Evolutionary conservation across 192 early-diverging fungal species (phyloP), one percentile per base, ranked within the genome.

Genomic region (Spizellomyces punctatus): DNA sequence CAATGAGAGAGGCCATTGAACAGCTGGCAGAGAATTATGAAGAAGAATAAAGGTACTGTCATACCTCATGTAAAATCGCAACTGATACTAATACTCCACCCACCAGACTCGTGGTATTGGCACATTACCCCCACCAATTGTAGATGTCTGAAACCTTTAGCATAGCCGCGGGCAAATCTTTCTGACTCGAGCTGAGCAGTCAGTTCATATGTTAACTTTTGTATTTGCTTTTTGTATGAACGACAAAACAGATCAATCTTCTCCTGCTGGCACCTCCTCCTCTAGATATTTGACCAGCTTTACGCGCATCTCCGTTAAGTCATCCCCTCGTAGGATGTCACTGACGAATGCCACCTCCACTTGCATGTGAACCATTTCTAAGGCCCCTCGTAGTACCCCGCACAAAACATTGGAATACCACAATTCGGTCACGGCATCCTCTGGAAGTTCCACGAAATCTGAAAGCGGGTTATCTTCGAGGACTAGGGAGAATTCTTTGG

Each of bases 351-450:
- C 77, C 8, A 86, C 84, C 72, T 98, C 93, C 5, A 94, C 90
- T 71, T 96, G 95, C 90, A 99, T 90, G 76, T 82, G 72, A 0
- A 96, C 93, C 95, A 99, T 98, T 69, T 99, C 98, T 47, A 98
- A 81, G 8, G 96, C 92, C 5, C 96, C 98, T 14, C 98, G 86
- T 55, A 99, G 71, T 3, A 98, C 93, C 2, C 98, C 98, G 71
- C 94, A 95, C 45, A 96, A 81, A 22, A 98, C 88, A 70, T 99
- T 99, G 22, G 94, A 96, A 74, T 96, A 99, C 95, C 95, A 98
- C 66, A 99, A 80, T 19, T 91, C 93, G 43, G 72, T 68, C 69
- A 71, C 67, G 0, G 80, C 82, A 49, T 91, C 90, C 21, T 92
- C 89, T 10, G 98, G 98, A 59, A 99, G 84, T 76, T 99, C 98